phyloP scores from a whole-genome alignment of 768 basidiomycete species.

The Mycena epipterygia region DNA sequence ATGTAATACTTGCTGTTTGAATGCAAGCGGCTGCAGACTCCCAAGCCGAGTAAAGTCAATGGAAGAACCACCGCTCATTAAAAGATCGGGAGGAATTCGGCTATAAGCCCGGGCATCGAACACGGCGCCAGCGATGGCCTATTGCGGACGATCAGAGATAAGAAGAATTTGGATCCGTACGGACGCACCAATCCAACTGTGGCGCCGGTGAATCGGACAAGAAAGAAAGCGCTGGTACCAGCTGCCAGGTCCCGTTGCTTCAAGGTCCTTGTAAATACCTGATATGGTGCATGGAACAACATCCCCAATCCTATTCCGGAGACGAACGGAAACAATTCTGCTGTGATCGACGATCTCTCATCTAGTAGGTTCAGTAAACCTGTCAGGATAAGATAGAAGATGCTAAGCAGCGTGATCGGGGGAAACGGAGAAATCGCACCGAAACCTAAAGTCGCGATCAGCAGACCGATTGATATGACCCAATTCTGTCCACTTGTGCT shows the following conservation, averaged over 20 bases:
- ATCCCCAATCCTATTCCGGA: slow-evolving; percentile 86
- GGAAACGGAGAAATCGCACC: slow-evolving; percentile 56
- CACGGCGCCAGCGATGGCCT: slow-evolving; percentile 85
- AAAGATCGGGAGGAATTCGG: slow-evolving; percentile 63
- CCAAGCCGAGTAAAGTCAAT: slow-evolving; percentile 58
- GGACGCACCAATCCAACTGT: slow-evolving; percentile 81
- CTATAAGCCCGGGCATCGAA: slow-evolving; percentile 69
- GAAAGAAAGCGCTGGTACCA: slow-evolving; percentile 89
- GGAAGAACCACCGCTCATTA: slow-evolving; percentile 57
- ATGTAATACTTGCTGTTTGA: slow-evolving; percentile 61
- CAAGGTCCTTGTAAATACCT: slow-evolving; percentile 79
- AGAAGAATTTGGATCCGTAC: neutral
- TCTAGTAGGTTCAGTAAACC: slow-evolving; percentile 78
- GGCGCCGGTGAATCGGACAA: slow-evolving; percentile 89
- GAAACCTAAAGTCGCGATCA: slow-evolving; percentile 79
- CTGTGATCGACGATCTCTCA: slow-evolving; percentile 58
- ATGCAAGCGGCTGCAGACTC: slow-evolving; percentile 54
- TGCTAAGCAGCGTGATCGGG: slow-evolving; percentile 35
- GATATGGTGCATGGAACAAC: slow-evolving; percentile 89
- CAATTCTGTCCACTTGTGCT: slow-evolving; percentile 77
- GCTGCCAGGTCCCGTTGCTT: slow-evolving; percentile 77
- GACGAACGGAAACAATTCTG: slow-evolving; percentile 76
- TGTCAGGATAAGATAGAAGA: slow-evolving; percentile 46
- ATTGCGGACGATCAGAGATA: slow-evolving; percentile 36
- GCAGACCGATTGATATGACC: slow-evolving; percentile 73